phyloP scores from a whole-genome alignment of 768 basidiomycete species.

The Gymnopilus dilepis region DNA sequence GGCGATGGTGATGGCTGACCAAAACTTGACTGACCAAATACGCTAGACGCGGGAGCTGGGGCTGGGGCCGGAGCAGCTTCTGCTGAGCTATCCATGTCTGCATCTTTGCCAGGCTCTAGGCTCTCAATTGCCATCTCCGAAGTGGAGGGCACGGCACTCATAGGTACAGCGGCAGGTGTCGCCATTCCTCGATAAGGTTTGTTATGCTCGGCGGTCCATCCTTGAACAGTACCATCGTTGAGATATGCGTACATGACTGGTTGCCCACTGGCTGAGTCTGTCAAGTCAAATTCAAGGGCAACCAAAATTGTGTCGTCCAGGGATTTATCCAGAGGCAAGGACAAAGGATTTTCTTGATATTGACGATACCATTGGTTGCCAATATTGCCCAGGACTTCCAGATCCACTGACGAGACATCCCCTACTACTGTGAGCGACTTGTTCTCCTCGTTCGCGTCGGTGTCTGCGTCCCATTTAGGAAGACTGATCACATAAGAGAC shows the following conservation, averaged over 20 bases:
- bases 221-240: slow-evolving; percentile 78
- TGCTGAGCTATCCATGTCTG: slow-evolving; percentile 27
- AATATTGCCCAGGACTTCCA: slow-evolving; percentile 50
- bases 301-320: slow-evolving; percentile 74
- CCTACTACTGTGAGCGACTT: slow-evolving; percentile 51
- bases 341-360: slow-evolving; percentile 56
- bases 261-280: slow-evolving; percentile 44
- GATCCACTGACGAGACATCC: slow-evolving; percentile 50
- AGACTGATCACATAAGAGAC: slow-evolving; percentile 43
- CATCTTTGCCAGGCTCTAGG: slow-evolving; percentile 23
- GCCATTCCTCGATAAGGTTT: slow-evolving; percentile 66
- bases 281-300: slow-evolving; percentile 70
- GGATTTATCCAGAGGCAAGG: slow-evolving; percentile 70
- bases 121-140: slow-evolving; percentile 12
- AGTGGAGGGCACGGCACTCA: slow-evolving; percentile 12
- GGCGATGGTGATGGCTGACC: slow-evolving; percentile 26
- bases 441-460: slow-evolving; percentile 37
- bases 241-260: slow-evolving; percentile 79
- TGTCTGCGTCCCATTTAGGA: slow-evolving; percentile 53
- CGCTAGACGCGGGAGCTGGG: slow-evolving; percentile 13
- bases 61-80: slow-evolving; percentile 14
- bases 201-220: slow-evolving; percentile 70
- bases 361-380: slow-evolving; percentile 53
- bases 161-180: slow-evolving; percentile 23
- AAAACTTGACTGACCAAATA: slow-evolving; percentile 32